Evolutionary conservation across 176 grass and related monocot species (phyloP), one percentile per base, ranked within the genome.

Genomic region (Triticum turgidum): DNA sequence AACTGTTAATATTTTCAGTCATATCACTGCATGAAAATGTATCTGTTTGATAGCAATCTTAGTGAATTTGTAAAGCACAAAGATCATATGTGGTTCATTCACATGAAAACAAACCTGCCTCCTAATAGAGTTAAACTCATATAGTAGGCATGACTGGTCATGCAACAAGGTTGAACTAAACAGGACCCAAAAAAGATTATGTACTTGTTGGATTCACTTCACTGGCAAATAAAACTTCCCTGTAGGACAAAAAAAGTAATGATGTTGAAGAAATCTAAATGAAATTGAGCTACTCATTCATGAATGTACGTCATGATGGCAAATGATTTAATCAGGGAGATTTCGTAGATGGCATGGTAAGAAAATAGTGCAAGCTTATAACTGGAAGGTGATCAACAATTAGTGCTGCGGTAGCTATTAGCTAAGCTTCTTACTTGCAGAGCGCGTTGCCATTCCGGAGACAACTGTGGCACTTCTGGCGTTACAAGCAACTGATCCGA

Each of bases 401-500:
- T 32, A 76, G 47, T 56, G 18, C 7, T 54, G 15, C 3, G 33
- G 24, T 56, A 33, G 73, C 70, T 78, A 34, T 30, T 30, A 85
- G 5, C 39, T 73, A 63, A 61, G 12, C 39, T 81, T 83, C 13
- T 41, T 42, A 14, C 24, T 63, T 54, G 5, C 18, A 95, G 91
- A 95, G 82, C 51, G 93, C 87, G 7, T 2, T 83, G 71, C 79
- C 91, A 51, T 93, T 95, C 58, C 71, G 84, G 11, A 81, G 76
- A 42, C 93, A 95, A 71, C 2, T 93, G 32, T 73, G 47, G 84
- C 81, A 91, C 80, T 62, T 95, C 34, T 79, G 77, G 81, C 88
- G 86, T 2, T 95, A 95, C 84, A 95, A 85, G 71, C 66, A 80
- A 54, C 76, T 85, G 56, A 39, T 93, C 37, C 78, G 76, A 87